Base-by-base conservation (phyloP, 306 rosid species). In the Quercus wislizeni region DNA sequence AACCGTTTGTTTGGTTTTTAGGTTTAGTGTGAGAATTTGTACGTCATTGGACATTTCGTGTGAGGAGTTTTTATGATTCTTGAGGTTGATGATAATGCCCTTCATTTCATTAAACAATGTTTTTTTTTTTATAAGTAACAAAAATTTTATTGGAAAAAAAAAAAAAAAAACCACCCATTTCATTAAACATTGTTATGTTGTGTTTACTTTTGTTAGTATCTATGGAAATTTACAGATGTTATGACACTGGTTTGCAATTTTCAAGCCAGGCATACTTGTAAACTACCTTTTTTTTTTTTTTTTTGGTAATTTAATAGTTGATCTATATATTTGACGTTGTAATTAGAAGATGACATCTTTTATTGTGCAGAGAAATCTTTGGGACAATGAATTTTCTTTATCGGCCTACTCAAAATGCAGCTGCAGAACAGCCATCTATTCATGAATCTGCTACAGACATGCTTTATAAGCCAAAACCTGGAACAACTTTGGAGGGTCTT, bases 341-440 rank as follows among this genome's bases (percentile, higher is more conserved):
- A 52, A 55, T 82, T 33, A 46, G 23, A n/a, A 59, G 57, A 46
- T 58, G 28, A 10, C 6, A 46, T 55, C 4, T 65, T 63, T 73
- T 62, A 74, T 75, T 84, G 78, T 71, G 87, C 89, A 83, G 87
- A 28, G 4, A 46, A 64, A 54, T 73, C 77, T 52, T 1, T 21
- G 80, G 77, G 83, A 80, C 64, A 55, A 95, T 95, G 99, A 95
- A 91, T 90, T 93, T 95, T 25, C 76, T 95, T 79, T 79, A 80
- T 76, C 89, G 97, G 68, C 87, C 98, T 74, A 78, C 89, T 9
- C 80, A 85, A 41, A 79, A 52, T 67, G 83, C 79, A 69, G 69
- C 87, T 23, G 70, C 82, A 67, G 99, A 95, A 10, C 88, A 76
- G 67, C 73, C 84, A 4, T 8, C 90, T 21, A 35, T 55, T 64